A percentile compares a stretch with the other conserved stretches of the same genome.
Conservation (phyloP, 805 yeast species). For the Monosporozyma yasuniensis region DNA sequence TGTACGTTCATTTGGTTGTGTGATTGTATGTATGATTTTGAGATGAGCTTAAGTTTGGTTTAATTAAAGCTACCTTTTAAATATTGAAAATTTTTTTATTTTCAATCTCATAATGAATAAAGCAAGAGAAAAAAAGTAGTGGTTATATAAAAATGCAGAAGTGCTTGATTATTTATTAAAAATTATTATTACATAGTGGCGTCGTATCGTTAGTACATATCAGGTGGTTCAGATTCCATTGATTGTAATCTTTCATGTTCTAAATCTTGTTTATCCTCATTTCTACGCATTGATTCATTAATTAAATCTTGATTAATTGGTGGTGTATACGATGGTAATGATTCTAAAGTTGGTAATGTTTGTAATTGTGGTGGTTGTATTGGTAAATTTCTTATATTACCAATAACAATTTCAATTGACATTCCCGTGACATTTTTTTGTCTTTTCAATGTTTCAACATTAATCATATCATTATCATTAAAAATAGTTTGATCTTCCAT, state of each 20-base stretch:
- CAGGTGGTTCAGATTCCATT: constrained; percentile 38
- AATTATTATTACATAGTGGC: neutral
- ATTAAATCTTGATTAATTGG: neutral
- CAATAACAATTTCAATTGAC: constrained; percentile 71
- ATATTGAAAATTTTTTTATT: neutral
- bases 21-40: neutral
- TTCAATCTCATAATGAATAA: neutral
- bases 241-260: constrained; percentile 32
- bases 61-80: neutral
- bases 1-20: constrained; percentile 23
- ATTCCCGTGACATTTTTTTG: constrained; percentile 72
- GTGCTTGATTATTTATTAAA: neutral
- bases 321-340: neutral
- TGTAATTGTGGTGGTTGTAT: neutral
- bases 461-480: constrained; percentile 41
- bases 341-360: neutral
- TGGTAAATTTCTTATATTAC: constrained; percentile 34
- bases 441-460: constrained; percentile 71
- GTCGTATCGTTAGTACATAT: neutral
- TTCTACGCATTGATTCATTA: constrained; percentile 1
- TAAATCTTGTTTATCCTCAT: constrained; percentile 34
- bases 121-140: no score
- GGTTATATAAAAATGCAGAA: no score
- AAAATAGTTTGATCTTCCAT: constrained; percentile 11
- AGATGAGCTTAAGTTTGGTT: neutral